Base-by-base conservation (phyloP, 768 basidiomycete genomes). In the Phaffia australis region DNA sequence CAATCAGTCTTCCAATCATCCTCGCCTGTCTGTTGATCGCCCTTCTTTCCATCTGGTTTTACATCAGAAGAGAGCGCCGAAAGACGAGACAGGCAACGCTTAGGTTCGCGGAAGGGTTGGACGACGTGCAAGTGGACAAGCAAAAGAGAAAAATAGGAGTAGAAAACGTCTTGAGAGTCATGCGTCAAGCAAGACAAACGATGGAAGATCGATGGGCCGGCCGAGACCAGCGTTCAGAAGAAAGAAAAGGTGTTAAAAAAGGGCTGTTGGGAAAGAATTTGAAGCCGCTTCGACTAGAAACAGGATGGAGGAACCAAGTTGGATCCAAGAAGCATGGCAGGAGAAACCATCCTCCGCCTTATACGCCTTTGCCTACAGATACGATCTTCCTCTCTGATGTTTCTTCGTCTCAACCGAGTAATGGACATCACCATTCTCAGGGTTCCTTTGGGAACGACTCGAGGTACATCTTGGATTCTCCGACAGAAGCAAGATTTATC, bases 11-110 rank as follows among this genome's bases (percentile, higher is more conserved):
- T 64, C 81, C 89, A 64, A 89, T 89, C 86, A 79, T 84, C 0
- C 81, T 89, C 48, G 87, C 88, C 14, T 86, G 85, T 73, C 84
- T 85, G 19, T 87, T 89, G 76, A 84, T 89, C 76, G 84, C 88
- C 73, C 65, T 88, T 35, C 30, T 67, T 15, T 29, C 23, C 14
- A 56, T 56, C 4, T 57, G 47, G 29, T 56, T 60, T 19, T 65
- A 58, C 49, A 35, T 67, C 29, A 5, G 18, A 0, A 46, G 46
- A 15, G 51, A 67, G 55, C 42, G 66, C 19, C 25, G 29, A 50
- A 46, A 42, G 54, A 67, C 66, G 18, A 19, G 66, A 6, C 42
- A 55, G 51, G 66, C 66, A 11, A 56, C 66, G 1, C 6, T 49
- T 49, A 46, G 60, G 23, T 67, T 54, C 46, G 60, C 60, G 4